Base-by-base conservation (phyloP, 345 rosid genomes). In the Arabidopsis suecica region DNA sequence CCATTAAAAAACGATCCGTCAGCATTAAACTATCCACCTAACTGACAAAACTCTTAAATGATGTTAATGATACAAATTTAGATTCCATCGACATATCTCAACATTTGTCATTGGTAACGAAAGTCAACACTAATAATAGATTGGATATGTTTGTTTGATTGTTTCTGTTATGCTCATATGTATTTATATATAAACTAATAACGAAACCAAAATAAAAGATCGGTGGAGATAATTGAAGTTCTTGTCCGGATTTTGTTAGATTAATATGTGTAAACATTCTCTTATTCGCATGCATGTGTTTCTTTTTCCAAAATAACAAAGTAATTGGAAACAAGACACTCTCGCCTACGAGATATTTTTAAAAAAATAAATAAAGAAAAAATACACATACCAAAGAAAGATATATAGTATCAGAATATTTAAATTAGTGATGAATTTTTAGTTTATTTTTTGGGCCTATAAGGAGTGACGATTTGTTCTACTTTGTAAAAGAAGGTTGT, bases 61-160 rank as follows among this genome's bases (percentile, higher is more conserved):
- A 76, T 63, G 53, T 55, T 55, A 22, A 9, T 25, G 53, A 8
- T 44, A 61, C 8, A 61, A 53, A 10, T 62, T 25, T 69, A 69
- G 65, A 76, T 69, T 63, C 53, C 30, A 76, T 62, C 34, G 13
- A 60, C 55, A 61, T 42, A 33, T 42, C 33, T 53, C 58, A 64
- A 70, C 13, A 70, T 57, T 63, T 77, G 66, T 77, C 55, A 56
- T 47, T 62, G 49, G 48, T 61, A 61, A 69, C 42, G 36, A 62
- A 69, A 63, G 75, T 62, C 60, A 63, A 69, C 71, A 36, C 66
- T 63, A 62, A 25, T 62, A 44, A 62, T 62, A 62, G 20, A 40
- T 23, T 60, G 48, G 34, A 41, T 34, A 68, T 68, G 74, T 37
- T 75, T 75, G 57, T 51, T 69, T 28, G 32, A 28, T 28, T 28